Evolutionary conservation across 1,284 basidiomycete genomes (phyloP), one percentile per base, ranked within the genome.

Genomic region (Ustilago shanxiensis): DNA sequence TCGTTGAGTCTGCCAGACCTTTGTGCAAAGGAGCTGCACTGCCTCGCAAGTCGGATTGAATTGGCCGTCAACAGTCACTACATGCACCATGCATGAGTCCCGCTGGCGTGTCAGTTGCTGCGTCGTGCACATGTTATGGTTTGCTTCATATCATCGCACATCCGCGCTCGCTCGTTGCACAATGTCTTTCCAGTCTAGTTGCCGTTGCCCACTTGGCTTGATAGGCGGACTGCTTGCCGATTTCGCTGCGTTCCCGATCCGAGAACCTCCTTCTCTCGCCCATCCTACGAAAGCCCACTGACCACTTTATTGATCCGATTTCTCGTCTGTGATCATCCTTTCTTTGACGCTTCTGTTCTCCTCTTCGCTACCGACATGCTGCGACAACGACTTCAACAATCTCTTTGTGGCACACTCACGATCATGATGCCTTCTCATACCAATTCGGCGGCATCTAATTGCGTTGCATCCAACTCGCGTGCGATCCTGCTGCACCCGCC

Each of bases 131-230:
- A 7, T 24, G n/a, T n/a, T 55, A 28, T 26, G 35, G 44, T 58
- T 58, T 58, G 56, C 45, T 33, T n/a, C 28, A 29, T 59, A 31
- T 59, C 45, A 39, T n/a, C 35, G 22, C 31, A 54, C 33, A 24
- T 11, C 8, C 26, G 47, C 47, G 14, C 18, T 44, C 41, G 8
- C 41, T 8, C 31, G 11, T 5, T 20, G 20, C 8, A 44, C 16
- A 44, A 9, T 44, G 41, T 20, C 41, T 44, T 44, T 44, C 41
- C 41, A 49, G 47, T 16, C 26, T 49, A 49, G 26, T 49, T 1
- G 47, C 47, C 47, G 47, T 14, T 28, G 47, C 16, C 47, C 47
- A 49, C 47, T 24, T 49, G 22, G 20, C 47, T 28, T 24, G 11
- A 4, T 28, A 16, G 26, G 22, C 26, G n/a, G n/a, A 44, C 18